phyloP scores from a whole-genome alignment of 2,329 filamentous ascomycete genomes.

The Juglanconis oblonga region DNA sequence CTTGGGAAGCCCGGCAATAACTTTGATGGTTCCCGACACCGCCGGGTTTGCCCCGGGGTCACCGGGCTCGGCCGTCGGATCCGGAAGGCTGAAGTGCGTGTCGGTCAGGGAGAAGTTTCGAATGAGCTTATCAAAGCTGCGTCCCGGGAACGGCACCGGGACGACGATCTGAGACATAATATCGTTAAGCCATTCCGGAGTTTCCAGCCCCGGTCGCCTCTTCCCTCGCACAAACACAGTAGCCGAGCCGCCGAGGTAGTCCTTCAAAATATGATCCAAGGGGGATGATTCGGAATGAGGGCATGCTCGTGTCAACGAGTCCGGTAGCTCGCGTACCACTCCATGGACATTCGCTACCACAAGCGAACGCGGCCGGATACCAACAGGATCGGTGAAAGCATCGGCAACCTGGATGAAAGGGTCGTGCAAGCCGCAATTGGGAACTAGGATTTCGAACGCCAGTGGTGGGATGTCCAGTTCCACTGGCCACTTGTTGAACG shows the following conservation, averaged over 20 bases:
- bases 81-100: constrained; percentile 81
- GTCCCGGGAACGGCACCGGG: constrained; percentile 79
- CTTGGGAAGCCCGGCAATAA: constrained; percentile 73
- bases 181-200: constrained; percentile 79
- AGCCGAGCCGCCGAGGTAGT: constrained; percentile 78
- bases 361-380: constrained; percentile 65
- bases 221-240: constrained; percentile 83
- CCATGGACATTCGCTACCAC: constrained; percentile 70
- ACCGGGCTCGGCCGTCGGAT: constrained; percentile 72
- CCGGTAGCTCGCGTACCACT: constrained; percentile 69
- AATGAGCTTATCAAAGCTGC: constrained; percentile 77
- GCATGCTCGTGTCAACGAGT: constrained; percentile 69
- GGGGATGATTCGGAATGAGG: constrained; percentile 77
- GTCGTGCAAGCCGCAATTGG: constrained; percentile 71
- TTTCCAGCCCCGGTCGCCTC: constrained; percentile 59
- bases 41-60: constrained; percentile 71
- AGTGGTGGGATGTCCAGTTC: constrained; percentile 74
- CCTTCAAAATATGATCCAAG: constrained; percentile 74
- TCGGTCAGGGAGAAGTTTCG: constrained; percentile 83
- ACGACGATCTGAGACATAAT: constrained; percentile 79
- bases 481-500: constrained; percentile 76
- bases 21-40: constrained; percentile 80
- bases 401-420: constrained; percentile 76
- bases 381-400: constrained; percentile 64
- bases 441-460: constrained; percentile 79